Percentiles rank a stretch among this genome's conserved stretches.
Evolutionary conservation across 208 protist species (phyloP).

Genomic region (Giardia muris): DNA sequence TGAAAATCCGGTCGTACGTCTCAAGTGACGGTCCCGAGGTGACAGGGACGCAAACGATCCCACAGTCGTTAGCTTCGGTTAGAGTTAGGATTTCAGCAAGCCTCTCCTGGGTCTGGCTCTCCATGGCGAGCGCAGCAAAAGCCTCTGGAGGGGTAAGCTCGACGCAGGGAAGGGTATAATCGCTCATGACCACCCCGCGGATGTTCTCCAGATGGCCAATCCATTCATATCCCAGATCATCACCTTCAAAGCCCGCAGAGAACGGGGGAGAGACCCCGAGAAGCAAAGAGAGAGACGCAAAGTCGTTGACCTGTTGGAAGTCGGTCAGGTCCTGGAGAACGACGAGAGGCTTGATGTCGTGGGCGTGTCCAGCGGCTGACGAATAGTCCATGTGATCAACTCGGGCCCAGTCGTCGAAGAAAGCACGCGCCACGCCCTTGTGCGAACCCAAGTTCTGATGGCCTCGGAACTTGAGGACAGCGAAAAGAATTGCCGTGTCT

Average conservation of each 20-base stretch:
- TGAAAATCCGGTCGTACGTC: background rate
- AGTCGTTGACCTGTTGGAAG: background rate
- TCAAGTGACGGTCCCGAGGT: background rate
- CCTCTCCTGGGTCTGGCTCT: background rate
- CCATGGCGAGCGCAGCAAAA: background rate
- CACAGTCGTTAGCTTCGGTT: background rate
- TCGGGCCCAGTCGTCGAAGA: background rate
- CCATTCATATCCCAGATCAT: background rate
- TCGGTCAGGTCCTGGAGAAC: background rate
- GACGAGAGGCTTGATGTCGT: background rate
- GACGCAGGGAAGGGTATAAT: background rate
- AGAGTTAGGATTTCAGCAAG: background rate
- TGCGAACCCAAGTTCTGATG: background rate
- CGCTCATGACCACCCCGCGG: background rate
- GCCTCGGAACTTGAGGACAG: background rate
- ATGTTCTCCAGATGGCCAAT: background rate
- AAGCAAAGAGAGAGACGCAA: background rate
- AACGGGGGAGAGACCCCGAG: background rate
- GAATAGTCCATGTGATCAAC: background rate
- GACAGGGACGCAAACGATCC: background rate
- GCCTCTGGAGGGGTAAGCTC: background rate
- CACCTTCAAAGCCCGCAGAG: background rate
- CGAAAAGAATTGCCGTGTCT: background rate
- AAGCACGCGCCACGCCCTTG: background rate
- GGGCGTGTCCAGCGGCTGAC: background rate